These are phyloP conservation scores for Poterioochromonas sp. DNA, from an alignment of 352 stramenopile genomes.

Conservation along the genomic window DNA sequence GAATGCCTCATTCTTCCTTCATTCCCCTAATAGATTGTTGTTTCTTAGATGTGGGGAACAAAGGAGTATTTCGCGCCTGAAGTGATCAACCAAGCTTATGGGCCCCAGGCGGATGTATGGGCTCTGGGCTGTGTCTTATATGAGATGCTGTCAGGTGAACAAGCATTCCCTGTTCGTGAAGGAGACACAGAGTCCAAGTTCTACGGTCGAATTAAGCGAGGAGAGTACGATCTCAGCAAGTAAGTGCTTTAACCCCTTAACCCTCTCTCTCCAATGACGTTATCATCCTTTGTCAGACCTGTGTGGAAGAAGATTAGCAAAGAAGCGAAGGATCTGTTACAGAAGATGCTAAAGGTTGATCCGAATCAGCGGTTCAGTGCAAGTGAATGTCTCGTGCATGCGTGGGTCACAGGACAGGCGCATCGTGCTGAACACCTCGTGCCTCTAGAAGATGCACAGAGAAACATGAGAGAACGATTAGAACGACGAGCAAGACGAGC, in stretches of 20 bases:
- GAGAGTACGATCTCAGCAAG: not conserved
- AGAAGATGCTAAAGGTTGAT: conserved; percentile 1
- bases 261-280: not conserved
- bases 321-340: conserved; percentile 26
- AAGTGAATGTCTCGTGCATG: not conserved
- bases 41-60: conserved; percentile 18
- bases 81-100: conserved; percentile 12
- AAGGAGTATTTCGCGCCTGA: conserved; percentile 23
- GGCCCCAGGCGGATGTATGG: conserved; percentile 23
- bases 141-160: conserved; percentile 15
- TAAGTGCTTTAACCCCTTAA: not conserved
- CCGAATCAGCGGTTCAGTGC: not conserved
- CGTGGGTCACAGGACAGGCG: conserved; percentile 43
- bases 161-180: conserved; percentile 11
- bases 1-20: not conserved
- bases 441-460: not conserved
- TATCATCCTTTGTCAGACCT: not conserved
- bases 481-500: not conserved
- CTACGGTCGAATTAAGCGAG: conserved; percentile 8
- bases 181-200: conserved; percentile 9
- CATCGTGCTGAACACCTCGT: not conserved
- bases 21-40: not conserved
- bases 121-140: conserved; percentile 6
- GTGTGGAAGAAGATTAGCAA: conserved; percentile 18
- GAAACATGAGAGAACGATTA: conserved; percentile 3